Evolutionary conservation across 345 rosid species (phyloP).

Genomic region (Ceriops decandra): DNA sequence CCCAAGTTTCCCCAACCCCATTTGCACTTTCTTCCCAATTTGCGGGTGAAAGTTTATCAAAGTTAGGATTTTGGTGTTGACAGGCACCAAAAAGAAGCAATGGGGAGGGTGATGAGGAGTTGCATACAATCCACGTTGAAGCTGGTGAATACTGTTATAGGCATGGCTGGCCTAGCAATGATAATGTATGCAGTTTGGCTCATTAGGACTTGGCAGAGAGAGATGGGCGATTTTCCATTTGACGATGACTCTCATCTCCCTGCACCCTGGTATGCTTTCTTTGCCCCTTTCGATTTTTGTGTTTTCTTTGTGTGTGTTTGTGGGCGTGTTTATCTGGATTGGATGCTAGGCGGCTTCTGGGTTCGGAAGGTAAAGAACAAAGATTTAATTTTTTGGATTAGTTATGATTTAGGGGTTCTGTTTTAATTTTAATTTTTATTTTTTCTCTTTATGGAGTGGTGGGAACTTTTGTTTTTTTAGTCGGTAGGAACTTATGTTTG

Average conservation of each 20-base stretch:
- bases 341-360: background rate
- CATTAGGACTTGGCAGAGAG: constrained; percentile 64
- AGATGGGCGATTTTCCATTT: constrained; percentile 51
- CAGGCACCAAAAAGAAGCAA: constrained; percentile 2
- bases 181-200: constrained; percentile 70
- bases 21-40: background rate
- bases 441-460: background rate
- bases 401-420: background rate
- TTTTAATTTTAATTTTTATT: background rate
- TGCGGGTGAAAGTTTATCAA: background rate
- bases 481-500: background rate
- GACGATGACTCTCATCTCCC: constrained; percentile 33
- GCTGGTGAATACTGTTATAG: constrained; percentile 64
- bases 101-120: constrained; percentile 52
- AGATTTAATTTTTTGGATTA: background rate
- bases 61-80: constrained; percentile 6
- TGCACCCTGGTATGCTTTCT: constrained; percentile 59
- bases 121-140: constrained; percentile 72
- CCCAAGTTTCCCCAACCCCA: background rate
- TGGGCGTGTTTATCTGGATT: background rate
- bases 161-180: constrained; percentile 85
- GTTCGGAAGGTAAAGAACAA: background rate
- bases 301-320: background rate
- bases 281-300: background rate
- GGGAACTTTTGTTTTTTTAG: background rate